These are phyloP conservation scores for Phaeolepiota aurea DNA, from an alignment of 768 basidiomycete genomes.

Conservation along the genomic window DNA sequence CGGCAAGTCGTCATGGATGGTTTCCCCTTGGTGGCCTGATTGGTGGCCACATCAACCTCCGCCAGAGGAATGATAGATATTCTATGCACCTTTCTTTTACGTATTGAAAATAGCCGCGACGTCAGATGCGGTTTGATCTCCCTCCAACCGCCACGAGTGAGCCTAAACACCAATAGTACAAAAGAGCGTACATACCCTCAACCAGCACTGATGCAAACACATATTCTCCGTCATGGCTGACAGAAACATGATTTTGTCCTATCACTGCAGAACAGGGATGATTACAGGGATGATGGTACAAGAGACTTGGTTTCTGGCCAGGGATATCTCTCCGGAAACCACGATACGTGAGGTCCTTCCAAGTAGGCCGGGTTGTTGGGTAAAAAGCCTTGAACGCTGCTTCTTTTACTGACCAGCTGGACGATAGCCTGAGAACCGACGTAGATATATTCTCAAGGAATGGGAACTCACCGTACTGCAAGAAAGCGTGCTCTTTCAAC, in stretches of 20 bases:
- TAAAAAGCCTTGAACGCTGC: slow-evolving; percentile 82
- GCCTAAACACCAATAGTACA: too few relatives aligned
- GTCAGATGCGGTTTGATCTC: too few relatives aligned
- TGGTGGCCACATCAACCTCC: slow-evolving; percentile 41
- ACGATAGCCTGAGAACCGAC: slow-evolving; percentile 3
- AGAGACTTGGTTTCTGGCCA: slow-evolving; percentile 27
- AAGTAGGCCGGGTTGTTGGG: slow-evolving; percentile 49
- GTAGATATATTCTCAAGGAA: not conserved
- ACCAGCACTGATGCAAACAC: slow-evolving; percentile 60
- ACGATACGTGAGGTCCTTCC: slow-evolving; percentile 65
- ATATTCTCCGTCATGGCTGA: slow-evolving; percentile 81
- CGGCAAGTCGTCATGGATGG: slow-evolving; percentile 25
- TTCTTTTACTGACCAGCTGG: slow-evolving; percentile 74
- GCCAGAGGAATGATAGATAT: too few relatives aligned
- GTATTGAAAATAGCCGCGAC: too few relatives aligned
- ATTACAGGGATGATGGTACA: slow-evolving; percentile 34
- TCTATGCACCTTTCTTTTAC: too few relatives aligned
- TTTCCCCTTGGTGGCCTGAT: slow-evolving; percentile 62
- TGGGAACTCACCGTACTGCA: slow-evolving; percentile 62
- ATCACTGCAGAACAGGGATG: slow-evolving; percentile 10
- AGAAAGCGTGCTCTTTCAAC: slow-evolving; percentile 37
- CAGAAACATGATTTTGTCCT: slow-evolving; percentile 52
- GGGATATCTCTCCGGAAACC: slow-evolving; percentile 18
- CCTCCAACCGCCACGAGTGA: too few relatives aligned
- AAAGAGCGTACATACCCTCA: too few relatives aligned